Evolutionary conservation across 1,139 yeast species (phyloP).

Genomic region (Magnusiomyces starmeri): DNA sequence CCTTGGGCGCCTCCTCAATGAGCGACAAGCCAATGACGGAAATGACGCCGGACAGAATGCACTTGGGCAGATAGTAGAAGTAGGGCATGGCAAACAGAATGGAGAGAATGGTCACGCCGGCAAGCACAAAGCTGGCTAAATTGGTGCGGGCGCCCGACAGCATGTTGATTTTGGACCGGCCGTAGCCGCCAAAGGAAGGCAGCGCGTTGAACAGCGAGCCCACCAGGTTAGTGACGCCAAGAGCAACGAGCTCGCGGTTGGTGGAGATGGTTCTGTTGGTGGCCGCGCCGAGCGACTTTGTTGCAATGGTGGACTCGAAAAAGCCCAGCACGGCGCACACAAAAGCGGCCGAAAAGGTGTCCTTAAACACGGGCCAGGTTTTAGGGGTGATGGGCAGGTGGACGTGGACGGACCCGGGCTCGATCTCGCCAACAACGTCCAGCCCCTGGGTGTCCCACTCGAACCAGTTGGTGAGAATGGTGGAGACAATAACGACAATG

Average conservation of each 20-base stretch:
- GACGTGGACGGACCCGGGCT: constrained; percentile 40
- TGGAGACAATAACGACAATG: constrained; percentile 58
- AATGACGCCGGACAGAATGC: constrained; percentile 76
- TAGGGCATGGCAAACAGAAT: constrained; percentile 54
- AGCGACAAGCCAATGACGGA: constrained; percentile 72
- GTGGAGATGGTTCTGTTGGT: constrained; percentile 33
- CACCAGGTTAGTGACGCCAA: constrained; percentile 67
- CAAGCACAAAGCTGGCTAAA: constrained; percentile 75
- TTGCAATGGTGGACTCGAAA: constrained; percentile 90
- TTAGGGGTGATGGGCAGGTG: constrained; percentile 42
- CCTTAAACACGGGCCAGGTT: constrained; percentile 32
- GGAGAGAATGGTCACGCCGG: constrained; percentile 59
- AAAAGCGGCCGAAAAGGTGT: constrained; percentile 41
- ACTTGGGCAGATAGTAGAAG: constrained; percentile 69
- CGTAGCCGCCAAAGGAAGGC: constrained; percentile 96
- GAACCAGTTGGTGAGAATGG: constrained; percentile 47
- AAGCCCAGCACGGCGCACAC: constrained; percentile 84
- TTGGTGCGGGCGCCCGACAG: constrained; percentile 82
- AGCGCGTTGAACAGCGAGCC: constrained; percentile 69
- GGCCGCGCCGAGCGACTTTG: constrained; percentile 43
- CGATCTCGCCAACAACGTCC: constrained; percentile 61
- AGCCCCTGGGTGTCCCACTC: constrained; percentile 56
- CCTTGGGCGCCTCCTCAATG: constrained; percentile 82
- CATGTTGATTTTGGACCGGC: constrained; percentile 83
- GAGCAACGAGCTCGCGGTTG: constrained; percentile 60